Evolutionary conservation across 1,139 yeast genomes (phyloP), one percentile per base, ranked within the genome.

Genomic region (Magnusiomyces sp.): DNA sequence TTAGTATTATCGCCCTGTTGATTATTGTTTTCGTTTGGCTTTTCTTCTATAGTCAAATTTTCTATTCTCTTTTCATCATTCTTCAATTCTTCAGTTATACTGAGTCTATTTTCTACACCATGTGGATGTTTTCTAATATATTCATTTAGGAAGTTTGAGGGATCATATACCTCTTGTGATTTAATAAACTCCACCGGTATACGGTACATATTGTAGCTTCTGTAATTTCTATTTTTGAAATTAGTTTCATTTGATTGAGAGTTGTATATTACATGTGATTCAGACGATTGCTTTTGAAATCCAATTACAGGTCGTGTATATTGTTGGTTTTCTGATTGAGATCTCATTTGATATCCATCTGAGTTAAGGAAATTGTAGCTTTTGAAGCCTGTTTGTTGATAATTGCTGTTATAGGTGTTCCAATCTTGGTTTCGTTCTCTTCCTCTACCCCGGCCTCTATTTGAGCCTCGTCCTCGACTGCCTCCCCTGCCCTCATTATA

Each of bases 171-270:
- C 10, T 32, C 45, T 3, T 19, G 17, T 19, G 45, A 42, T 14
- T 42, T 42, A 9, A 42, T 27, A 32, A 42, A 42, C 29, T 10
- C 13, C 6, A 42, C 17, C 11, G 45, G 45, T n/a, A 42, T 37
- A 13, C 32, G 10, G n/a, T 14, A 42, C 16, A 13, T 4, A 5
- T 32, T 42, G 2, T 36, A 42, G 13, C 29, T 17, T 2, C 14
- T 39, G n/a, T 39, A 39, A 2, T 27, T 23, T 23, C 29, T 23
- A 7, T 23, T 23, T 4, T 23, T 23, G 4, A 7, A 7, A 23
- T 5, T 23, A 23, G 29, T 23, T 23, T 23, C 29, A 23, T 23
- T 23, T 23, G 29, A 23, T 5, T 4, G 7, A 23, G 7, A 23
- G 7, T 7, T 23, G 29, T 4, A 23, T 23, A 23, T 5, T 4